phyloP scores from a whole-genome alignment of 164 flowering plant genomes.

The Macadamia tetraphylla region DNA sequence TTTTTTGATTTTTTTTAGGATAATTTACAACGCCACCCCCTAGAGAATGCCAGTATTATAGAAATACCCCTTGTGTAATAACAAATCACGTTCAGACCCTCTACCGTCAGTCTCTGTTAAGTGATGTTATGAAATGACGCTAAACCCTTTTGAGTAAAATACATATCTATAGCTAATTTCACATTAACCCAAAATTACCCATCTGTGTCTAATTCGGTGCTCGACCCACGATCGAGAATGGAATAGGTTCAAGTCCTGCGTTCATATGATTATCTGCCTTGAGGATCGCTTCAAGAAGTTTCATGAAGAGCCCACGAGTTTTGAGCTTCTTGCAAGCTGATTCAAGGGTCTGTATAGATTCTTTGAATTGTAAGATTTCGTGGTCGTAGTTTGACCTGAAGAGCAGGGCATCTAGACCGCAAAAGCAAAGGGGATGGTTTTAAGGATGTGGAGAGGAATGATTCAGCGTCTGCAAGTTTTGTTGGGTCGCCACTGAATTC shows the following conservation, averaged over 20 bases:
- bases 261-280: slow-evolving; percentile 85
- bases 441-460: slow-evolving; percentile 51
- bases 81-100: too few relatives aligned
- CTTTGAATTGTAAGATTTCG: slow-evolving; percentile 47
- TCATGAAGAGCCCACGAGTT: slow-evolving; percentile 58
- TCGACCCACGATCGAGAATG: too few relatives aligned
- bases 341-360: slow-evolving; percentile 48
- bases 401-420: slow-evolving; percentile 48
- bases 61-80: too few relatives aligned
- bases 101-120: too few relatives aligned
- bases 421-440: slow-evolving; percentile 50
- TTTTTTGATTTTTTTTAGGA: too few relatives aligned
- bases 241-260: slow-evolving; percentile 34
- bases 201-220: too few relatives aligned
- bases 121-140: too few relatives aligned
- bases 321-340: slow-evolving; percentile 63
- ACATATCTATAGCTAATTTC: too few relatives aligned
- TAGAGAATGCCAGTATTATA: too few relatives aligned
- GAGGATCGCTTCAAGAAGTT: slow-evolving; percentile 78
- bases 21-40: too few relatives aligned
- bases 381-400: slow-evolving; percentile 41
- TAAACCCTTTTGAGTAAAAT: too few relatives aligned
- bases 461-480: slow-evolving; percentile 62
- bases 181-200: too few relatives aligned
- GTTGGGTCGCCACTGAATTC: slow-evolving; percentile 39